Conservation (phyloP, 108 stramenopile genomes). For the Fragilariopsis cylindrus region DNA sequence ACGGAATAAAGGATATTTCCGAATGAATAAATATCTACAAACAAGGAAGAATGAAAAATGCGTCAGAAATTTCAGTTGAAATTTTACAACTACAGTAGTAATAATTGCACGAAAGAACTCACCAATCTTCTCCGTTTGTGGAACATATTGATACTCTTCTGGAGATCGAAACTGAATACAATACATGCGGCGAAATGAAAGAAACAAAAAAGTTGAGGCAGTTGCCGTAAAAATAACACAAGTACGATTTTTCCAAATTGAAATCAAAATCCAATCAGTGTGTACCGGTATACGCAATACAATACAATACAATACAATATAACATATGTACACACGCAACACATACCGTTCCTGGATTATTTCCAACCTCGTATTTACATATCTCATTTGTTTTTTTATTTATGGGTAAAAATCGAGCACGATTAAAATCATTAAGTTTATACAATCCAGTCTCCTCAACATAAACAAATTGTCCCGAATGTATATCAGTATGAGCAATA, state of each 20-base stretch:
- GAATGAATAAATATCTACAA: slow-evolving; percentile 62
- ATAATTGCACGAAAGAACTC: no score
- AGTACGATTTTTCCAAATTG: no score
- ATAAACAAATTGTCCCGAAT: slow-evolving; percentile 48
- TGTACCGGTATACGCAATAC: neutral
- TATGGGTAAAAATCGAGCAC: slow-evolving; percentile 61
- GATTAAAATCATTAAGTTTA: slow-evolving; percentile 80
- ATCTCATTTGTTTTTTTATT: slow-evolving; percentile 30
- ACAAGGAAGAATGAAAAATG: no score
- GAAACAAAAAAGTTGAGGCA: neutral
- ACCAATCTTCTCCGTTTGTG: slow-evolving; percentile 57
- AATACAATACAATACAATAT: neutral
- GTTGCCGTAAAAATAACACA: neutral
- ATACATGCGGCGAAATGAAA: no score
- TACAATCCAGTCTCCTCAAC: slow-evolving; percentile 31
- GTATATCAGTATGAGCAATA: slow-evolving; percentile 72
- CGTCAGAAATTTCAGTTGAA: no score
- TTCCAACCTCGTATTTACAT: slow-evolving; percentile 48
- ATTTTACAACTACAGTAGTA: no score
- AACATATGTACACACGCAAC: neutral
- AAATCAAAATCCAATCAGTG: no score
- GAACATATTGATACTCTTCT: slow-evolving; percentile 66
- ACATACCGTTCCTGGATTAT: slow-evolving; percentile 51
- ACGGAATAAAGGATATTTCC: slow-evolving; percentile 72
- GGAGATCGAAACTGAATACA: slow-evolving; percentile 50